Conservation (phyloP, 768 basidiomycete genomes). For the Boletus rubroflammeus region DNA sequence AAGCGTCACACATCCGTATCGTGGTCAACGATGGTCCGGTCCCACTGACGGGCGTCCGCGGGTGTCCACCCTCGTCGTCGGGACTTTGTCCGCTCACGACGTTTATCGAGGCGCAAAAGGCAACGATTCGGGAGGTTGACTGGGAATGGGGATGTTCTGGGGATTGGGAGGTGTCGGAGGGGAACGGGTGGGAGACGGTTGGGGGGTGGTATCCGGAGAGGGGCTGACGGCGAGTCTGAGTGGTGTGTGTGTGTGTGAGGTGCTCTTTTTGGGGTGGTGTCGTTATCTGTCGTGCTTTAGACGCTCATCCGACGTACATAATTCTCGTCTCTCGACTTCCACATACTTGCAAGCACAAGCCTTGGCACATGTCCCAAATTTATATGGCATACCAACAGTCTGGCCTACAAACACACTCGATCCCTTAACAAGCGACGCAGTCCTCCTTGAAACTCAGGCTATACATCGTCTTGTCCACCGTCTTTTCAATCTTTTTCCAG, state of each 20-base stretch:
- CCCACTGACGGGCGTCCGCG: constrained; percentile 72
- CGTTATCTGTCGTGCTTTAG: neutral
- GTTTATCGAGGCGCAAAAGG: constrained; percentile 68
- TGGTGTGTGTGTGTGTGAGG: neutral
- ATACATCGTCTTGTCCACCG: constrained; percentile 94
- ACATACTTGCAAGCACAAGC: too few species aligned
- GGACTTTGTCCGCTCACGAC: constrained; percentile 74
- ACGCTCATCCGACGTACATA: too few species aligned
- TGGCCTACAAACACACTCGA: too few species aligned
- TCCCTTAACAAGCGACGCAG: constrained; percentile 46
- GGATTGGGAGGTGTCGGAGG: constrained; percentile 68
- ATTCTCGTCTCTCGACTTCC: too few species aligned
- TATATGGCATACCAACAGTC: too few species aligned
- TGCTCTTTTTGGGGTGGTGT: neutral
- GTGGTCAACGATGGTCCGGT: constrained; percentile 87
- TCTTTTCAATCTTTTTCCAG: constrained; percentile 98
- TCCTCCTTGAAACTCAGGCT: constrained; percentile 92
- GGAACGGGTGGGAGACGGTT: constrained; percentile 62
- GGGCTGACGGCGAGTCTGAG: neutral
- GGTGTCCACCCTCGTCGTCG: constrained; percentile 55
- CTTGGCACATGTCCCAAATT: neutral
- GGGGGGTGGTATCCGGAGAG: constrained; percentile 25
- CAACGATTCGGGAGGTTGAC: constrained; percentile 61
- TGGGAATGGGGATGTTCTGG: constrained; percentile 76
- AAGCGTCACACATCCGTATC: constrained; percentile 62